phyloP scores from a whole-genome alignment of 306 rosid species.

The Sicyos edulis region DNA sequence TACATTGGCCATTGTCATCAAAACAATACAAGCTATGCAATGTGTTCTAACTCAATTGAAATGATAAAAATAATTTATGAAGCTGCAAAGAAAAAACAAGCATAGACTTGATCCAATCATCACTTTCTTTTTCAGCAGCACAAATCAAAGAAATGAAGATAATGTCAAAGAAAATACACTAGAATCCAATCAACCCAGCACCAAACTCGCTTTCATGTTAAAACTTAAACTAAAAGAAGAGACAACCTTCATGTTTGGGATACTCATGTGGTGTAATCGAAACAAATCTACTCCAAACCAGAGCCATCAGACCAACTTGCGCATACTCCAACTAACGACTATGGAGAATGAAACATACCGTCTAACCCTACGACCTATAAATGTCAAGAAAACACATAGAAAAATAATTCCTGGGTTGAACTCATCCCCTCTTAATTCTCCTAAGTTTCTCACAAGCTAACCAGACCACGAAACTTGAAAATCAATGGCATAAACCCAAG shows the following conservation, averaged over 20 bases:
- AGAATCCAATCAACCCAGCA: slow-evolving; percentile 14
- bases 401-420: too few species aligned
- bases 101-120: neutral
- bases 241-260: neutral
- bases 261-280: neutral
- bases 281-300: neutral
- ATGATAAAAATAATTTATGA: neutral
- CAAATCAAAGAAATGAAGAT: neutral
- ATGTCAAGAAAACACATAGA: too few species aligned
- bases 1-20: neutral
- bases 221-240: neutral
- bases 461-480: neutral
- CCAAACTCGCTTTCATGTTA: neutral
- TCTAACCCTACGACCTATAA: too few species aligned
- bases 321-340: too few species aligned
- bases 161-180: neutral
- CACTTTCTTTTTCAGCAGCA: neutral
- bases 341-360: too few species aligned
- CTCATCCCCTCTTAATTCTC: too few species aligned
- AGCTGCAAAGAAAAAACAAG: neutral
- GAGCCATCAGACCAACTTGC: neutral
- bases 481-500: neutral
- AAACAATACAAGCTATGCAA: neutral
- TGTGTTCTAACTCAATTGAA: neutral
- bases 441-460: neutral